Evolutionary conservation across 768 basidiomycete genomes (phyloP).

Genomic region (Gloeophyllum trabeum): DNA sequence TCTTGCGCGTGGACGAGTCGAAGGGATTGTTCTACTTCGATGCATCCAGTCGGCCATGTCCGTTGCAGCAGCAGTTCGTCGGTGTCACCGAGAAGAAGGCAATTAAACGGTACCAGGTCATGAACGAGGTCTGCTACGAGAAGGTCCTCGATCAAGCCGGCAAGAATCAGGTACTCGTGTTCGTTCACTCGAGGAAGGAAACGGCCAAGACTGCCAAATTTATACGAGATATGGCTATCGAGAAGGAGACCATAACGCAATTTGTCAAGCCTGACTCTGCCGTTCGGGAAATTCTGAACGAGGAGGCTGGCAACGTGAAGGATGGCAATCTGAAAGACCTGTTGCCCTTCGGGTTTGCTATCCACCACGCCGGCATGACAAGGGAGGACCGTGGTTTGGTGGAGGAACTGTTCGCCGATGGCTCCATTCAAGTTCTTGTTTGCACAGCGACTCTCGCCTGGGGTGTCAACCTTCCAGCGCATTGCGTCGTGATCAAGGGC

Average conservation of each 20-base stretch:
- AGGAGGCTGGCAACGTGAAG: slow-evolving; percentile 74
- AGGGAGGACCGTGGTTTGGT: slow-evolving; percentile 84
- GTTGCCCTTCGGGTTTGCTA: slow-evolving; percentile 92
- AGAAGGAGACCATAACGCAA: slow-evolving; percentile 92
- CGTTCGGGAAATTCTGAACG: slow-evolving; percentile 78
- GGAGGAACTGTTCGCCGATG: slow-evolving; percentile 90
- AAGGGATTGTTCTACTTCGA: slow-evolving; percentile 98
- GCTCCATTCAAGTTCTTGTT: slow-evolving; percentile 86
- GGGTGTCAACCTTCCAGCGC: slow-evolving; percentile 98
- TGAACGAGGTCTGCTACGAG: slow-evolving; percentile 99
- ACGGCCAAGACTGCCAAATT: slow-evolving; percentile 95
- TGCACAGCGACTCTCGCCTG: slow-evolving; percentile 98
- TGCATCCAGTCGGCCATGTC: slow-evolving; percentile 86
- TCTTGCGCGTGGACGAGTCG: slow-evolving; percentile 86
- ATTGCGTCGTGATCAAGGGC: slow-evolving; percentile 99
- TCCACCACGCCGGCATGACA: slow-evolving; percentile 96
- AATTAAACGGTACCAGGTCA: slow-evolving; percentile 95
- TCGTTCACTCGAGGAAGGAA: slow-evolving; percentile 98
- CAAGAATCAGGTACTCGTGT: slow-evolving; percentile 90
- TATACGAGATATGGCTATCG: slow-evolving; percentile 89
- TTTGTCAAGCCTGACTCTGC: slow-evolving; percentile 93
- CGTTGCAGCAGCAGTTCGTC: slow-evolving; percentile 92
- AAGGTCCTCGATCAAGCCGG: slow-evolving; percentile 89
- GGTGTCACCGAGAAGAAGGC: slow-evolving; percentile 99
- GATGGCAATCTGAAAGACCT: slow-evolving; percentile 81